Evolutionary conservation across 352 stramenopile species (phyloP).

Genomic region (Phytophthora chlamydospora): DNA sequence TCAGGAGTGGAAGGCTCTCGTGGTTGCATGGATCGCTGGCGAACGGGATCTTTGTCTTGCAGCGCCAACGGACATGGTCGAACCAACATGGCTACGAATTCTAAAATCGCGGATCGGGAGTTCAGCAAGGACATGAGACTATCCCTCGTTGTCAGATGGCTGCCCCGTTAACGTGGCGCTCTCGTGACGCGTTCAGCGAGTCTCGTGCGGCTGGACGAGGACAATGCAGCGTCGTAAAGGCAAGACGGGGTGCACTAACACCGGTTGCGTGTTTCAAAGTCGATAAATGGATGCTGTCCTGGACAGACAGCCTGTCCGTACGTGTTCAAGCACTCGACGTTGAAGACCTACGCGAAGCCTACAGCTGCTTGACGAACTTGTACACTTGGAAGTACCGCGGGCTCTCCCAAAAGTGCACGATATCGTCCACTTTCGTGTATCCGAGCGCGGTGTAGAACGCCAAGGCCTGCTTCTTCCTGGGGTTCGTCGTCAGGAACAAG

Average conservation of each 20-base stretch:
- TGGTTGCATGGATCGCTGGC: not conserved
- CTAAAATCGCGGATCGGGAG: not conserved
- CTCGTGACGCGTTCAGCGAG: not conserved
- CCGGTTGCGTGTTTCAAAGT: too few species aligned
- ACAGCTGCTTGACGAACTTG: constrained; percentile 32
- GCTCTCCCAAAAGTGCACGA: constrained; percentile 20
- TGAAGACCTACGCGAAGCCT: constrained; percentile 1
- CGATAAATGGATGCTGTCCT: too few species aligned
- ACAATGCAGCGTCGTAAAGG: too few species aligned
- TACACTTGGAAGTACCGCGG: constrained; percentile 19
- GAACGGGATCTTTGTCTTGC: not conserved
- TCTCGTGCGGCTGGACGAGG: too few species aligned
- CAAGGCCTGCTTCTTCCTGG: constrained; percentile 11
- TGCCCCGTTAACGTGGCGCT: constrained; percentile 14
- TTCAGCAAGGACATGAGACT: not conserved
- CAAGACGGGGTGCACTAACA: too few species aligned
- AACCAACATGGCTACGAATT: constrained; percentile 21
- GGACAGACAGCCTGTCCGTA: too few species aligned
- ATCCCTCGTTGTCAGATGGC: constrained; percentile 11
- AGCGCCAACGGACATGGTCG: not conserved
- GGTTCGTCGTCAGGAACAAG: constrained; percentile 32
- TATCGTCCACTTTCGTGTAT: constrained; percentile 20
- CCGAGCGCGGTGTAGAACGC: constrained; percentile 32
- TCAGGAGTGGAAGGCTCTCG: constrained; percentile 5
- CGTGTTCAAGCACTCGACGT: constrained; percentile 1